Evolutionary conservation across 106 monocot species (phyloP).

Genomic region (Ottelia alismoides): DNA sequence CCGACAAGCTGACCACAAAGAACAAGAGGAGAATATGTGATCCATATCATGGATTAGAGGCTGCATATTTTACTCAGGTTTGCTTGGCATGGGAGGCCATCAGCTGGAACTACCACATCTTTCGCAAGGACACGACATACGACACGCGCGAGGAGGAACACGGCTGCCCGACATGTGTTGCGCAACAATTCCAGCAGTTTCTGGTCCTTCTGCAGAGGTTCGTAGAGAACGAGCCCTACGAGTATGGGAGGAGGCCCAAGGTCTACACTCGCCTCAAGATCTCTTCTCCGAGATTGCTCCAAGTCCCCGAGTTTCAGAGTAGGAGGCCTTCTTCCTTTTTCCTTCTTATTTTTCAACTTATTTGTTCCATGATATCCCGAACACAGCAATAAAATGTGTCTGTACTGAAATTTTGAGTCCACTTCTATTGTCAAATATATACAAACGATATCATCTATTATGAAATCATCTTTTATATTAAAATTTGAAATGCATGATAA

Average conservation of each 20-base stretch:
- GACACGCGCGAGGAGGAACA: background rate
- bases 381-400: too few relatives aligned
- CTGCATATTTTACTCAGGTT: constrained; percentile 77
- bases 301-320: constrained; percentile 87
- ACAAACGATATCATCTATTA: too few relatives aligned
- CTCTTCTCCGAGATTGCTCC: constrained; percentile 56
- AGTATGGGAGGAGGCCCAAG: constrained; percentile 60
- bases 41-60: constrained; percentile 72
- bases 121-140: constrained; percentile 13
- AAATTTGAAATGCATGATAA: too few relatives aligned
- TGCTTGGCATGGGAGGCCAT: constrained; percentile 96
- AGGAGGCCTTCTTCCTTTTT: too few relatives aligned
- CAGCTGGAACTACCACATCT: constrained; percentile 67
- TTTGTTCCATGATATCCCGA: too few relatives aligned
- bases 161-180: constrained; percentile 44
- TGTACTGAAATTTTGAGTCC: too few relatives aligned
- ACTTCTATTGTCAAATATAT: too few relatives aligned
- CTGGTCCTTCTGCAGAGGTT: constrained; percentile 83
- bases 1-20: constrained; percentile 35
- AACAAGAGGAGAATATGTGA: constrained; percentile 10
- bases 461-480: too few relatives aligned
- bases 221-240: constrained; percentile 88
- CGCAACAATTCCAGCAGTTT: constrained; percentile 89
- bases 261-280: constrained; percentile 57
- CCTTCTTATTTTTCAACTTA: too few relatives aligned